phyloP scores from a whole-genome alignment of 805 yeast species.

The Naumovozyma baii region DNA sequence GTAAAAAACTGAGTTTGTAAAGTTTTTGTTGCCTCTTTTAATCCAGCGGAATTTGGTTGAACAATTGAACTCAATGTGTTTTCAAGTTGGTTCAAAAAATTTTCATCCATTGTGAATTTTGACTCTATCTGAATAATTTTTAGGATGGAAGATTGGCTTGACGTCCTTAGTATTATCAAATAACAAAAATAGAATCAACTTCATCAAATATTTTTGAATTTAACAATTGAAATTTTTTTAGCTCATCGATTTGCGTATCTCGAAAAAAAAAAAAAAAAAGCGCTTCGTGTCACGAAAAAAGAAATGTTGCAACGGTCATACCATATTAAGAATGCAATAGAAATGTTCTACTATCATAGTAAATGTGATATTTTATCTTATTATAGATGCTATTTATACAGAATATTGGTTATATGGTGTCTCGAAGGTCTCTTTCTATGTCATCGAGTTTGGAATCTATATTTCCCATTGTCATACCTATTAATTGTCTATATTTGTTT shows the following conservation, averaged over 20 bases:
- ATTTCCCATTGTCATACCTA: slow-evolving; percentile 70
- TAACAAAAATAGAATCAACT: not conserved
- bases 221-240: not conserved
- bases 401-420: slow-evolving; percentile 7
- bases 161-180: not conserved
- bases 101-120: slow-evolving; percentile 49
- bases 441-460: slow-evolving; percentile 77
- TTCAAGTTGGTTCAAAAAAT: slow-evolving; percentile 62
- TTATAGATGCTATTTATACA: too few relatives aligned
- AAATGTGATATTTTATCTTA: too few relatives aligned
- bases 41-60: slow-evolving; percentile 70
- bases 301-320: not conserved
- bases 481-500: slow-evolving; percentile 69
- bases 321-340: not conserved
- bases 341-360: too few relatives aligned
- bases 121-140: not conserved
- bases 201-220: not conserved
- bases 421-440: slow-evolving; percentile 40
- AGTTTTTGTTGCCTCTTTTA: slow-evolving; percentile 72
- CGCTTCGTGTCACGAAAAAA: not conserved
- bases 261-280: slow-evolving; percentile 6
- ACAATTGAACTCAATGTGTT: slow-evolving; percentile 69
- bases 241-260: slow-evolving; percentile 12
- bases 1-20: slow-evolving; percentile 67
- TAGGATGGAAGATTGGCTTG: not conserved